These are phyloP conservation scores for Claviceps monticola DNA, from an alignment of 2,329 filamentous ascomycete species.

Conservation along the genomic window DNA sequence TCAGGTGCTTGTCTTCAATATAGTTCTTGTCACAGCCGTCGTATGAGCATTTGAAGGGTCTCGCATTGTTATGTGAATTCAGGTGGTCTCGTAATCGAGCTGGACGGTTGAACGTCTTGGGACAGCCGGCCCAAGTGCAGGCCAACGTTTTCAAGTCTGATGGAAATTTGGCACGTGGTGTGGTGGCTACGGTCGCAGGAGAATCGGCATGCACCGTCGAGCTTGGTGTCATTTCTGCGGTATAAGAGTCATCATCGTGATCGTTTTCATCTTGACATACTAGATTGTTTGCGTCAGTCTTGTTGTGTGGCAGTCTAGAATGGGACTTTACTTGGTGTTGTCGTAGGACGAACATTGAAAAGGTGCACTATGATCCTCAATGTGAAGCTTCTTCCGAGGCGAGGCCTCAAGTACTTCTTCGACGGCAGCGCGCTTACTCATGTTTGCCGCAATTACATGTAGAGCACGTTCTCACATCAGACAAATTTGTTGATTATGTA, in stretches of 20 bases:
- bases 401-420: slow-evolving; percentile 13
- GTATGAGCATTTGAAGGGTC: slow-evolving; percentile 61
- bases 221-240: slow-evolving; percentile 18
- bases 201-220: slow-evolving; percentile 20
- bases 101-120: slow-evolving; percentile 78
- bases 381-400: slow-evolving; percentile 14
- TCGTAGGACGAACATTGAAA: slow-evolving; percentile 11
- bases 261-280: slow-evolving; percentile 5
- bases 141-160: slow-evolving; percentile 63
- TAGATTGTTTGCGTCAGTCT: not conserved
- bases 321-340: not conserved
- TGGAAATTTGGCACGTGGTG: slow-evolving; percentile 41
- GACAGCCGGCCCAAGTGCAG: slow-evolving; percentile 62
- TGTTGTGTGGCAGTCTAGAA: no score
- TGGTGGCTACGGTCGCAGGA: slow-evolving; percentile 20
- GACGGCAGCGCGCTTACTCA: slow-evolving; percentile 20
- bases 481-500: not conserved
- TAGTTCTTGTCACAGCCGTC: slow-evolving; percentile 70
- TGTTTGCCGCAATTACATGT: slow-evolving; percentile 5
- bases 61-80: slow-evolving; percentile 72
- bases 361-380: slow-evolving; percentile 8
- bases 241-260: slow-evolving; percentile 20
- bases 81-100: slow-evolving; percentile 68
- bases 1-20: slow-evolving; percentile 72
- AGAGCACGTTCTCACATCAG: not conserved